These are phyloP conservation scores for Stenogyne calaminthoides DNA, from an alignment of 305 asterid genomes.

Conservation along the genomic window DNA sequence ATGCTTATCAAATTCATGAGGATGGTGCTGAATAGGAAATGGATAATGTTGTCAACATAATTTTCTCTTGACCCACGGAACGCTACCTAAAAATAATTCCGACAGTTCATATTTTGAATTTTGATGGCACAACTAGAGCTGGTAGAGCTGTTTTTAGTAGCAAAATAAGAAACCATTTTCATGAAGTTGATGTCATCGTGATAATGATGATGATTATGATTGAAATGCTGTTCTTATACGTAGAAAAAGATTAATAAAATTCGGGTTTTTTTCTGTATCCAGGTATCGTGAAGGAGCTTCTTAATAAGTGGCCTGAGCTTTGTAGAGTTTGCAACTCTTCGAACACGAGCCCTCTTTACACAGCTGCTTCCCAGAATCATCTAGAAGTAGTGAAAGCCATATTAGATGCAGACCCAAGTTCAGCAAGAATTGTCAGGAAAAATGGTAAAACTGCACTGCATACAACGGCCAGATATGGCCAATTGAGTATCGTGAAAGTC, in stretches of 20 bases:
- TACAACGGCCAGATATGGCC: slow-evolving; percentile 89
- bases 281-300: slow-evolving; percentile 72
- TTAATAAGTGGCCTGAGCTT: slow-evolving; percentile 88
- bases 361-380: slow-evolving; percentile 85
- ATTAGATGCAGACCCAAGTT: slow-evolving; percentile 73
- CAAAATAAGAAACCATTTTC: background rate
- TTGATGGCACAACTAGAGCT: background rate
- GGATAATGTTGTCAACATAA: background rate
- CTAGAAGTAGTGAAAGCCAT: slow-evolving; percentile 80
- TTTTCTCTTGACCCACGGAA: background rate
- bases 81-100: no score
- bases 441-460: slow-evolving; percentile 95
- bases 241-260: background rate
- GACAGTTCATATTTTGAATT: background rate
- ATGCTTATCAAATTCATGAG: background rate
- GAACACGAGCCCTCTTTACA: slow-evolving; percentile 92
- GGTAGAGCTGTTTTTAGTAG: background rate
- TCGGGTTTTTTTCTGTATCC: slow-evolving; percentile 25
- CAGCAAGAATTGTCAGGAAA: slow-evolving; percentile 78
- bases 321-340: slow-evolving; percentile 85
- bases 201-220: no score
- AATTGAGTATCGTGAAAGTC: slow-evolving; percentile 59
- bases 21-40: background rate
- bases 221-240: background rate
- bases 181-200: background rate